phyloP scores from a whole-genome alignment of 768 basidiomycete genomes.

The Xerocomus potaroensis region DNA sequence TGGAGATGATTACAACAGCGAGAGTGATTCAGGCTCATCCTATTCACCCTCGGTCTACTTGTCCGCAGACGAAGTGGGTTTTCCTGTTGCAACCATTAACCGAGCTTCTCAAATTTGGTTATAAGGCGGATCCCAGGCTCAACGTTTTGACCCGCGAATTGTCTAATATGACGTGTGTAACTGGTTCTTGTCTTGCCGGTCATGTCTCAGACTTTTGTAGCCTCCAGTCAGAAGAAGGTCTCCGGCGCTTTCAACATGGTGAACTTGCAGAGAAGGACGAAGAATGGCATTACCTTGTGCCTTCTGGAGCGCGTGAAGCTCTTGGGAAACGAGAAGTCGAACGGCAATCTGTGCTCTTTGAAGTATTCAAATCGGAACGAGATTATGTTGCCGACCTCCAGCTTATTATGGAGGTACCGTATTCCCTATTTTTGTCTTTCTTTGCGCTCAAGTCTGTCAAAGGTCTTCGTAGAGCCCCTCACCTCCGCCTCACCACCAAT shows the following conservation, averaged over 20 bases:
- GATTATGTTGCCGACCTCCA: conserved; percentile 84
- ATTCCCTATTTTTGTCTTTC: not conserved
- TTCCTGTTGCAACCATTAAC: conserved; percentile 22
- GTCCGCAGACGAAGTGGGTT: conserved; percentile 37
- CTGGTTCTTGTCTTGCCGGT: not conserved
- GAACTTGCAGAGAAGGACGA: conserved; percentile 62
- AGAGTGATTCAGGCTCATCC: conserved; percentile 26
- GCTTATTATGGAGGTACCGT: conserved; percentile 57
- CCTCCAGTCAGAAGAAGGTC: conserved; percentile 57
- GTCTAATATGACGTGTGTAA: conserved; percentile 39
- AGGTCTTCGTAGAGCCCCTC: conserved; percentile 76
- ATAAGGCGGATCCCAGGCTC: conserved; percentile 24
- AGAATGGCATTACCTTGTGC: conserved; percentile 82
- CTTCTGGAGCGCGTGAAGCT: conserved; percentile 61
- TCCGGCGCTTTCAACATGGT: conserved; percentile 65
- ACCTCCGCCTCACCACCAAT: conserved; percentile 59
- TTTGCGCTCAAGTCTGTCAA: conserved; percentile 3
- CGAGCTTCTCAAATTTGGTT: conserved; percentile 6
- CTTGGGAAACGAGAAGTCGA: conserved; percentile 76
- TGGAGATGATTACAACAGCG: conserved; percentile 12
- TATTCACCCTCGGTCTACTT: conserved; percentile 34
- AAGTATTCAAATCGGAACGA: conserved; percentile 84
- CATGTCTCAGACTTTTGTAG: conserved; percentile 33
- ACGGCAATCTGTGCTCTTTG: conserved; percentile 84
- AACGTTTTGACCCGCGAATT: conserved; percentile 32